Evolutionary conservation across 2,329 filamentous ascomycete species (phyloP).

Genomic region (Colletotrichum destructivum): DNA sequence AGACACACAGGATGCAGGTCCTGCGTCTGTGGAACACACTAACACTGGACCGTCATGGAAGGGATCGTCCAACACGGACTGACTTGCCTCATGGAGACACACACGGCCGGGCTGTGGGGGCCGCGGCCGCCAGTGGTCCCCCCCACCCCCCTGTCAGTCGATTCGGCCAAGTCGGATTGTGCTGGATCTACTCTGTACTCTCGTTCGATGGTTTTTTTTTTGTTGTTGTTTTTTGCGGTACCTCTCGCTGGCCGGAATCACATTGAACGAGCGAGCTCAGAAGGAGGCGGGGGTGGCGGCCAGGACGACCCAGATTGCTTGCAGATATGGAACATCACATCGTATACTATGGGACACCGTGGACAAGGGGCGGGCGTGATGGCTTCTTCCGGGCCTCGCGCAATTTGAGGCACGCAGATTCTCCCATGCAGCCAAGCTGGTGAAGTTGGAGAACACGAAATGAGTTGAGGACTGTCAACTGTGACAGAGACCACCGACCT

Average conservation of each 20-base stretch:
- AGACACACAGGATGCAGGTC: not conserved
- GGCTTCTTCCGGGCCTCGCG: not conserved
- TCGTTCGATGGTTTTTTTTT: not conserved
- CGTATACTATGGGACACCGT: too few relatives aligned
- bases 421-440: slow-evolving; percentile 26
- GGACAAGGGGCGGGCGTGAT: not conserved
- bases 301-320: too few relatives aligned
- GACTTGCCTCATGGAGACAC: slow-evolving; percentile 7
- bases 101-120: not conserved
- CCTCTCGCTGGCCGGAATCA: not conserved
- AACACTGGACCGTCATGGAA: not conserved
- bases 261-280: too few relatives aligned
- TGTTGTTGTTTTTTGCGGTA: not conserved
- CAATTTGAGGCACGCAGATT: not conserved
- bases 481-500: not conserved
- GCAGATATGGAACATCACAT: too few relatives aligned
- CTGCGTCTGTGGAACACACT: not conserved
- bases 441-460: not conserved
- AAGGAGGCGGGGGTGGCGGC: too few relatives aligned
- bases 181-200: not conserved
- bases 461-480: not conserved
- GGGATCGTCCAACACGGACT: slow-evolving; percentile 1
- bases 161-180: not conserved
- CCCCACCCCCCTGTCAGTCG: too few relatives aligned
- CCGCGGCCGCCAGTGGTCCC: too few relatives aligned